Conservation (phyloP, 371 early-diverging fungal species). For the Lichtheimia hyalospora region DNA sequence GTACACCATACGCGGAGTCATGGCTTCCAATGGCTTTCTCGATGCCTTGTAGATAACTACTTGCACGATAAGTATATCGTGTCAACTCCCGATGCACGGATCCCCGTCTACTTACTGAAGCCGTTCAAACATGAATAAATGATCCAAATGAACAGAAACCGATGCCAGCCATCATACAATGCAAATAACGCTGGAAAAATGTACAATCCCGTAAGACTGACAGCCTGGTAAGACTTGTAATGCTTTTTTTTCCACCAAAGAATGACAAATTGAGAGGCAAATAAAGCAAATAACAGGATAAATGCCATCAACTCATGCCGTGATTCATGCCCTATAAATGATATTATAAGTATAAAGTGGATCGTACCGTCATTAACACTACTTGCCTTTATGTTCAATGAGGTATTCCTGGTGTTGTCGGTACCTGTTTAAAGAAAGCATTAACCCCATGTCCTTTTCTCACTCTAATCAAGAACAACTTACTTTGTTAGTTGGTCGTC, state of each 20-base stretch:
- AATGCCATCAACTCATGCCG: conserved; percentile 78
- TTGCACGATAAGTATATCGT: not conserved
- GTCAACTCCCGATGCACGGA: not conserved
- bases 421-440: conserved; percentile 20
- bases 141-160: conserved; percentile 46
- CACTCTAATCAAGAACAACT: no score
- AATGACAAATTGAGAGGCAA: conserved; percentile 75
- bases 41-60: conserved; percentile 61
- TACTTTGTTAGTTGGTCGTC: conserved; percentile 38
- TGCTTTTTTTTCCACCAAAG: conserved; percentile 81
- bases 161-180: conserved; percentile 49
- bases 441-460: not conserved
- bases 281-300: conserved; percentile 70
- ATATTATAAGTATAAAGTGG: no score
- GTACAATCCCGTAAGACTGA: conserved; percentile 77
- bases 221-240: conserved; percentile 72
- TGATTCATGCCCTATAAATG: conserved; percentile 56
- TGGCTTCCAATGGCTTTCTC: conserved; percentile 63
- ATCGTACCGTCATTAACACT: not conserved
- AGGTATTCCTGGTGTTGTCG: conserved; percentile 35
- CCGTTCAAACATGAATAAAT: conserved; percentile 43
- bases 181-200: conserved; percentile 59
- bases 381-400: conserved; percentile 41
- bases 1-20: conserved; percentile 71
- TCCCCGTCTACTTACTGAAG: conserved; percentile 25